A percentile compares a stretch with the other conserved stretches of the same genome.
Evolutionary conservation across 2,329 filamentous ascomycete species (phyloP).

Genomic region (Aspergillus tanneri): DNA sequence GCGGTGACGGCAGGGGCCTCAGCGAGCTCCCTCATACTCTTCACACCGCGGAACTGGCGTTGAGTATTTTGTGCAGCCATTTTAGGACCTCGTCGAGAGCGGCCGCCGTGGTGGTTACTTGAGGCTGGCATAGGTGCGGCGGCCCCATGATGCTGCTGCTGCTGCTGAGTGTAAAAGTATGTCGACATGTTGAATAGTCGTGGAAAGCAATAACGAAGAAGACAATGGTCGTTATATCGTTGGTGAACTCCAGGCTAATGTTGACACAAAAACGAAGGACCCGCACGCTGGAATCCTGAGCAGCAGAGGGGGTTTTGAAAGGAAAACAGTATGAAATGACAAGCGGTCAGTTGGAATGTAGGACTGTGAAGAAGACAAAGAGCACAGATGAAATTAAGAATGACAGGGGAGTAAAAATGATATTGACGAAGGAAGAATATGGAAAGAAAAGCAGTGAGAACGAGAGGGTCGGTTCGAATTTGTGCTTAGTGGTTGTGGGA

Average conservation of each 20-base stretch:
- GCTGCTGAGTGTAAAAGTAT: constrained; percentile 49
- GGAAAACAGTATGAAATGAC: constrained; percentile 23
- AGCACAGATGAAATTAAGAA: constrained; percentile 17
- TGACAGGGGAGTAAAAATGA: constrained; percentile 10
- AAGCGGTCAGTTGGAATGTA: constrained; percentile 21
- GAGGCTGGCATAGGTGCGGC: constrained; percentile 53
- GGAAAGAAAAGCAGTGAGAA: constrained; percentile 17
- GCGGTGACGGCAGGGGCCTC: constrained; percentile 73
- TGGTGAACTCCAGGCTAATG: constrained; percentile 10
- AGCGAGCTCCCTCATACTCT: constrained; percentile 80
- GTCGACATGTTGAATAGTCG: constrained; percentile 44
- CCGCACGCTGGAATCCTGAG: constrained; percentile 18
- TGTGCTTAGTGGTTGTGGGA: constrained; percentile 24
- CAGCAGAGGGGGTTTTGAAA: constrained; percentile 16
- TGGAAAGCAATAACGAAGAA: constrained; percentile 11
- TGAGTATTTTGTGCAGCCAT: constrained; percentile 79
- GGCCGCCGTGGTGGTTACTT: constrained; percentile 79
- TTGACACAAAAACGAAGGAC: constrained; percentile 29
- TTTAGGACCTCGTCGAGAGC: constrained; percentile 79
- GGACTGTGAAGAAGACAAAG: constrained; percentile 20
- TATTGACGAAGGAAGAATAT: constrained; percentile 13
- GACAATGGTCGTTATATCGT: constrained; percentile 18
- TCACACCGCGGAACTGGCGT: constrained; percentile 80
- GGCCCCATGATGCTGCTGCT: constrained; percentile 52
- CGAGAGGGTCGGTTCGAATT: constrained; percentile 19